Base-by-base conservation (phyloP, 2,329 filamentous ascomycete genomes). In the Elsinoe australis region DNA sequence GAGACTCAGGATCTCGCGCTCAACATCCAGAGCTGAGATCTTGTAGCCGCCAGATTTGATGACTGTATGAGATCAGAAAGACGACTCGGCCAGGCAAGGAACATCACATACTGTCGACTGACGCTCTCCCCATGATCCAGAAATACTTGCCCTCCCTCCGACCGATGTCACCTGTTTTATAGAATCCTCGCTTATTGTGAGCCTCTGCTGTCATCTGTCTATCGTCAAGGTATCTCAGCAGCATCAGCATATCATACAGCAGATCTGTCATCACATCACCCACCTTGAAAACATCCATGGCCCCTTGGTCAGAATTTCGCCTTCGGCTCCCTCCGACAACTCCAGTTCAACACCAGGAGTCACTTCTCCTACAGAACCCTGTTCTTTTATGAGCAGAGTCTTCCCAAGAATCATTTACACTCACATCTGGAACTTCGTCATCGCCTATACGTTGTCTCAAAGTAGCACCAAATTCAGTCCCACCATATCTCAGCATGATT, bases 41-140 rank as follows among this genome's bases (percentile, higher is more conserved):
- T 76, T 77, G 54, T 76, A 76, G 0, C 74, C 74, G 12, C 74
- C 73, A 1, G 70, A 71, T 53, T 78, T 77, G 57, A 78, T 75
- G 24, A 78, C 47, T 49, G 19, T 10, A 10, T 47, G 7, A 47
- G 31, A 17, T 14, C 7, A n/a, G 6, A 6, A 12, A 17, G 14
- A 17, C 21, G 22, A n/a, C n/a, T n/a, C n/a, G n/a, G n/a, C n/a
- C n/a, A 2, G 18, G 26, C 6, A 12, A 21, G 3, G 15, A 2
- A 10, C 6, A 5, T 19, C 12, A 21, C 47, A 15, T 31, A 49
- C 47, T 66, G 52, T 76, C 73, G 5, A 74, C 65, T 14, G 69
- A 72, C 7, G 70, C 72, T 8, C 73, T 67, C 6, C 74, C 74
- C 47, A 75, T 64, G 47, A 78, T 76, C 29, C 64, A 77, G 55